Conservation (phyloP, 1,284 basidiomycete genomes). For the Testicularia cyperi region DNA sequence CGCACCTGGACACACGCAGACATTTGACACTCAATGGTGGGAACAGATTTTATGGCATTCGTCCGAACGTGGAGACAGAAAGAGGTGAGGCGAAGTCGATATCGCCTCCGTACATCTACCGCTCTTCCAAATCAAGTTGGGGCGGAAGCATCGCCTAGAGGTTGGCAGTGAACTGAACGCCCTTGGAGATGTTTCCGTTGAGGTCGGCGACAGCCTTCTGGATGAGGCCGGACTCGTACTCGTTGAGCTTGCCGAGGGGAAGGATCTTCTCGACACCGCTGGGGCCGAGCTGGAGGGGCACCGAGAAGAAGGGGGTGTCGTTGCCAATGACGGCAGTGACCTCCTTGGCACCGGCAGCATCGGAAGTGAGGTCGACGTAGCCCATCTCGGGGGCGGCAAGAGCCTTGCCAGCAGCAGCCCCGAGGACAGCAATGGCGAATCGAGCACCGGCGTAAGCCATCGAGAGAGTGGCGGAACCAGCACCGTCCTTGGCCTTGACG, state of each 20-base stretch:
- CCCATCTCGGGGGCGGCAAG: conserved; percentile 47
- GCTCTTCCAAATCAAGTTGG: no score
- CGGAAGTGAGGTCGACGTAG: conserved; percentile 55
- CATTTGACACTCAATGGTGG: no score
- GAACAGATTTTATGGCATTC: no score
- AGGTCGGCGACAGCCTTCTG: conserved; percentile 64
- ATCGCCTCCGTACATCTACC: no score
- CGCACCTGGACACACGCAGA: no score
- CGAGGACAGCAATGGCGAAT: conserved; percentile 52
- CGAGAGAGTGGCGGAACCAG: conserved; percentile 83
- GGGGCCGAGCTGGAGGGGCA: conserved; percentile 54
- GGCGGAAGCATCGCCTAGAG: no score
- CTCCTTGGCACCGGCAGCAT: conserved; percentile 50
- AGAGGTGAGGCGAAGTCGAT: no score
- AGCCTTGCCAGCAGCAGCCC: conserved; percentile 51
- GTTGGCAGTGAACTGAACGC: conserved; percentile 45
- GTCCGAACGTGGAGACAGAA: no score
- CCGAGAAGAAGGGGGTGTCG: conserved; percentile 55
- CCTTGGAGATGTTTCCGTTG: conserved; percentile 65
- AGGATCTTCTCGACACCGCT: conserved; percentile 65
- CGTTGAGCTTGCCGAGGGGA: conserved; percentile 64
- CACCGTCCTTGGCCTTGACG: conserved; percentile 84
- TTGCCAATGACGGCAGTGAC: conserved; percentile 46
- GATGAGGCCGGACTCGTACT: conserved; percentile 64
- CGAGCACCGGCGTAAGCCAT: conserved; percentile 75